Evolutionary conservation across 2,329 filamentous ascomycete genomes (phyloP), one percentile per base, ranked within the genome.

Genomic region (Scedosporium dehoogii): DNA sequence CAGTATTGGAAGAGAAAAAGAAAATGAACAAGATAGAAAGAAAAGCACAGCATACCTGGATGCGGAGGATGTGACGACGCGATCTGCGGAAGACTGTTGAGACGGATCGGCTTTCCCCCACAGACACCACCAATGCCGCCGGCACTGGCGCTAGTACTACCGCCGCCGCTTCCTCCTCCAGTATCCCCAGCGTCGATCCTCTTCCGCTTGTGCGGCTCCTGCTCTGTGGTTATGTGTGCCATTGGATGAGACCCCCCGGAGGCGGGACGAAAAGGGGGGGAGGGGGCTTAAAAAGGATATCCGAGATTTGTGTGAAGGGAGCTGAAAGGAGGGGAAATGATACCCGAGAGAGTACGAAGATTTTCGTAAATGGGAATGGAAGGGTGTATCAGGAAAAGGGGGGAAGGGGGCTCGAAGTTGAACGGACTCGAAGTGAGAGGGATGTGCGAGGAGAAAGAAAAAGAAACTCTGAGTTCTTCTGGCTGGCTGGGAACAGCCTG

Each of bases 101-200:
- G 55, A 38, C 27, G 55, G 23, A 58, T 41, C 55, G 55, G 33
- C 27, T 58, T 58, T 33, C 55, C 33, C 55, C 55, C 55, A 58
- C 55, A 16, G 25, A 27, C 25, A 38, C 25, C 55, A 58, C 25
- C 55, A 23, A 23, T 41, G 23, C 55, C 55, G 55, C 27, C 33
- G 33, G 55, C 55, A 41, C 55, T 14, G 9, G 51, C 51, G 18
- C 51, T 38, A 14, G 59, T 27, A 41, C 65, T 42, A 62, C 67
- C 56, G 67, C 78, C 42, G 76, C 82, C 58, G 63, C 81, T 1
- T 68, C 82, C 33, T 81, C 78, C 3, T 80, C 83, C 53, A 67
- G 70, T 0, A 76, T 73, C 14, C 73, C 76, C 0, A 72, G 67
- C 4, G 74, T 72, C 62, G 71, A 75, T 56, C 59, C 38, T 56